Evolutionary conservation across 176 grass and related monocot genomes (phyloP).

Genomic region (Thalia dealbata): DNA sequence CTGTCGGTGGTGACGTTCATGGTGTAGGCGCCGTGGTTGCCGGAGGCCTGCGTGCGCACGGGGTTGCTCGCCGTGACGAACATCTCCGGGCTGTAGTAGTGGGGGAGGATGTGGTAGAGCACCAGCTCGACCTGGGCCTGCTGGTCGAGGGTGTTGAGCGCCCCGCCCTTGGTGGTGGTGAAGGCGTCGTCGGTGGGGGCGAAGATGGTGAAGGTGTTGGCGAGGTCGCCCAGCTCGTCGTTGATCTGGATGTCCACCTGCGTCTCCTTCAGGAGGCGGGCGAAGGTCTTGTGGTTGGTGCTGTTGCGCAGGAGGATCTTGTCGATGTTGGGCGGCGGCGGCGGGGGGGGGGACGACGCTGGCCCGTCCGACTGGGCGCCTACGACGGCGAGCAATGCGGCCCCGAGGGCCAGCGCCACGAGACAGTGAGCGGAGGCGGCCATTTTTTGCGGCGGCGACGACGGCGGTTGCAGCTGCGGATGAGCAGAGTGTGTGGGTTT

Average conservation of each 20-base stretch:
- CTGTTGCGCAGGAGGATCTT: constrained; percentile 47
- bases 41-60: constrained; percentile 78
- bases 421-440: background rate
- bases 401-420: constrained; percentile 5
- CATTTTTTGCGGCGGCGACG: background rate
- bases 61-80: constrained; percentile 91
- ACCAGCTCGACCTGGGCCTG: constrained; percentile 63
- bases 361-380: constrained; percentile 21
- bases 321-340: constrained; percentile 43
- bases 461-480: background rate
- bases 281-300: constrained; percentile 44
- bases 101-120: constrained; percentile 63
- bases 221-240: constrained; percentile 55
- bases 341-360: background rate
- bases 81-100: constrained; percentile 37
- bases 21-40: constrained; percentile 49
- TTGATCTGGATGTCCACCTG: constrained; percentile 77
- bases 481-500: background rate
- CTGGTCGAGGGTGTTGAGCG: constrained; percentile 53
- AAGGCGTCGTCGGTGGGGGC: constrained; percentile 83
- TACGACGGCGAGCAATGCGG: constrained; percentile 15
- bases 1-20: constrained; percentile 49
- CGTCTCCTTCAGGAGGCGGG: constrained; percentile 52
- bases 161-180: constrained; percentile 52
- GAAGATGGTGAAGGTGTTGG: constrained; percentile 54